Conservation (phyloP, 805 yeast genomes). For the Danielia oregonensis region DNA sequence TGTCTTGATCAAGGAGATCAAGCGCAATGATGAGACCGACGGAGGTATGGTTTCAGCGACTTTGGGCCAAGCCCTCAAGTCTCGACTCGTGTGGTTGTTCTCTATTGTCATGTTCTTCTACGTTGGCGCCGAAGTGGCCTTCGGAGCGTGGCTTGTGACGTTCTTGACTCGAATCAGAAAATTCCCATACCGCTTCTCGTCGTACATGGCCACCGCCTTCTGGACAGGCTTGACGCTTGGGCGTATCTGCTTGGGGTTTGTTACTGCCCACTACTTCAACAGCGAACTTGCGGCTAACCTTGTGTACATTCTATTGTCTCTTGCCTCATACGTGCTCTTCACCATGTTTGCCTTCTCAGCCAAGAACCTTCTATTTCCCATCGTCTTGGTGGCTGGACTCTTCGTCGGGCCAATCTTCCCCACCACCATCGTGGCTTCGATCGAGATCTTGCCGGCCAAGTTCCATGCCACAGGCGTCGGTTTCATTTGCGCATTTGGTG, state of each 20-base stretch:
- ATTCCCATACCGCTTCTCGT: slow-evolving; percentile 33
- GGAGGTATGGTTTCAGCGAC: slow-evolving; percentile 10
- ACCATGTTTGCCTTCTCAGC: slow-evolving; percentile 27
- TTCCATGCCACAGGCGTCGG: slow-evolving; percentile 69
- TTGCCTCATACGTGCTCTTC: slow-evolving; percentile 26
- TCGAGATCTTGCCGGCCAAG: slow-evolving; percentile 57
- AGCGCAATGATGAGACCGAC: slow-evolving; percentile 5
- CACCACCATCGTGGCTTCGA: slow-evolving; percentile 61
- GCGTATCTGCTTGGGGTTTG: slow-evolving; percentile 47
- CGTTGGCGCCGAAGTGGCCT: slow-evolving; percentile 50
- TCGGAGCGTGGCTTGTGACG: slow-evolving; percentile 53
- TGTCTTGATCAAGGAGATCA: slow-evolving; percentile 10
- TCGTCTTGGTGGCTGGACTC: slow-evolving; percentile 42
- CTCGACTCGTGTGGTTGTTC: slow-evolving; percentile 37
- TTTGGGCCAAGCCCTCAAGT: slow-evolving; percentile 31
- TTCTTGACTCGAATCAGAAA: slow-evolving; percentile 40
- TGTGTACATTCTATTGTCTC: slow-evolving; percentile 31
- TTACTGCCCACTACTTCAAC: slow-evolving; percentile 45
- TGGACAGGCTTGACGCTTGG: slow-evolving; percentile 53
- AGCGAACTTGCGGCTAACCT: slow-evolving; percentile 47
- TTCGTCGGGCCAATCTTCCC: slow-evolving; percentile 60
- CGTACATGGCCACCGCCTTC: slow-evolving; percentile 47
- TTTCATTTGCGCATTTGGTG: slow-evolving; percentile 73
- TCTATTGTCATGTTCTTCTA: slow-evolving; percentile 43
- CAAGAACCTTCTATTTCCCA: slow-evolving; percentile 25